These are phyloP conservation scores for Ilyonectria sp. DNA, from an alignment of 2,329 filamentous ascomycete genomes.

Conservation along the genomic window DNA sequence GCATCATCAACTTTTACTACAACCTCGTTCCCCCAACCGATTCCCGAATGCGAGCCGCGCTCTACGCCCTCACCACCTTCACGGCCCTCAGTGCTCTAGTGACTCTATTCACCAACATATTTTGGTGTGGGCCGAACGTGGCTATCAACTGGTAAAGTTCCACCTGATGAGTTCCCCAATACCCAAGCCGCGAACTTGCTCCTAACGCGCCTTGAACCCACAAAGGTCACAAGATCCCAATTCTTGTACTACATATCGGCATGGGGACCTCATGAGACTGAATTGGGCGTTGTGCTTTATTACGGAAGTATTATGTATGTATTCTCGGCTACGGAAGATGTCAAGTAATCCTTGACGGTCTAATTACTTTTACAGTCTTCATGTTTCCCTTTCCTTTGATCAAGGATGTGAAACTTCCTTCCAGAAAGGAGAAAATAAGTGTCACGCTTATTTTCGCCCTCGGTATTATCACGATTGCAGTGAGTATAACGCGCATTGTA, in stretches of 20 bases:
- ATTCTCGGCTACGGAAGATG: not conserved
- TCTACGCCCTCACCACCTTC: constrained; percentile 33
- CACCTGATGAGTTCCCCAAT: not conserved
- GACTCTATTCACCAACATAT: constrained; percentile 38
- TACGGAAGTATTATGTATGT: constrained; percentile 42
- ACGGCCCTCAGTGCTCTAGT: constrained; percentile 30
- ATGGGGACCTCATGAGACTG: constrained; percentile 37
- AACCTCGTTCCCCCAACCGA: constrained; percentile 36
- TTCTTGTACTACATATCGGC: constrained; percentile 31
- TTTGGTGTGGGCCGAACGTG: constrained; percentile 43
- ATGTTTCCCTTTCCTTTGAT: constrained; percentile 41
- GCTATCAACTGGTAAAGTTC: constrained; percentile 40
- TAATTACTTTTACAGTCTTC: constrained; percentile 30
- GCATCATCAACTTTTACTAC: constrained; percentile 45
- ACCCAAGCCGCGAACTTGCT: not conserved
- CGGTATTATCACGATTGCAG: constrained; percentile 39
- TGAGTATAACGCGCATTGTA: constrained; percentile 40
- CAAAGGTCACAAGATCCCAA: constrained; percentile 5
- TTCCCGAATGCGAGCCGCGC: constrained; percentile 30
- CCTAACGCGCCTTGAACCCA: not conserved
- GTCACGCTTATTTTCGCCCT: constrained; percentile 37
- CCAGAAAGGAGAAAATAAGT: constrained; percentile 38
- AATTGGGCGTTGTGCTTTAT: constrained; percentile 43
- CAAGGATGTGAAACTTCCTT: constrained; percentile 29
- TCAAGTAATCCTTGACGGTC: too few relatives aligned